A percentile compares a stretch with the other conserved stretches of the same genome.
Evolutionary conservation across 495 filamentous ascomycete species (phyloP).

Genomic region (Schizothecium vesticola): DNA sequence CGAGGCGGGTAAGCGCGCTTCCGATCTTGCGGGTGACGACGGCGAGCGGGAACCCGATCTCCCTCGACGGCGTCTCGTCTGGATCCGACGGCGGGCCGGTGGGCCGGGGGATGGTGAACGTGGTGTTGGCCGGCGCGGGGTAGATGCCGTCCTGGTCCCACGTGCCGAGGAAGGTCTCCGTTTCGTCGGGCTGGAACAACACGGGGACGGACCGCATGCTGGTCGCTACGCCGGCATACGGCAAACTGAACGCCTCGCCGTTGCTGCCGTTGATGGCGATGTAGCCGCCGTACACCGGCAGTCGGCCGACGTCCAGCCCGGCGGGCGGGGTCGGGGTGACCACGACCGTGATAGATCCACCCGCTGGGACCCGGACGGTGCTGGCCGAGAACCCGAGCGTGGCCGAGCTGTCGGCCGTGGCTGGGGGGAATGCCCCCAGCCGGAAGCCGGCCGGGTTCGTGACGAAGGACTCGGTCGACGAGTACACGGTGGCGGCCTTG

Average conservation of each 20-base stretch:
- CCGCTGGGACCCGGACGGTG: conserved; percentile 28
- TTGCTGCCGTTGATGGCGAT: conserved; percentile 39
- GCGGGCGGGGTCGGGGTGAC: conserved; percentile 36
- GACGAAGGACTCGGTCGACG: conserved; percentile 28
- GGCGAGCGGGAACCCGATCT: conserved; percentile 8
- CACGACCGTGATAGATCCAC: conserved; percentile 26
- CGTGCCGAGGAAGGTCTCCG: conserved; percentile 15
- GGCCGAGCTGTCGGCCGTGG: neutral
- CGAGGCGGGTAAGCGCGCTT: conserved; percentile 31
- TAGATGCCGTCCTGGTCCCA: conserved; percentile 24
- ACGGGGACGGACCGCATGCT: conserved; percentile 30
- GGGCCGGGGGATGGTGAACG: conserved; percentile 29
- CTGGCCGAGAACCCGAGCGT: conserved; percentile 11
- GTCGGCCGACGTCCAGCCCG: conserved; percentile 25
- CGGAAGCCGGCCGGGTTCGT: conserved; percentile 27
- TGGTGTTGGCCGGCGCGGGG: conserved; percentile 17
- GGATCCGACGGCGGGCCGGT: conserved; percentile 17
- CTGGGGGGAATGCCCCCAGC: conserved; percentile 1
- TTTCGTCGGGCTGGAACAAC: conserved; percentile 32
- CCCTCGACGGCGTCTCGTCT: conserved; percentile 20
- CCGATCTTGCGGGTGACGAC: conserved; percentile 31
- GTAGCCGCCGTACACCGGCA: conserved; percentile 43
- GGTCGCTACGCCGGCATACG: conserved; percentile 40
- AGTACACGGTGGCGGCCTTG: conserved; percentile 33
- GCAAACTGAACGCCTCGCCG: conserved; percentile 35